Conservation (phyloP, 1,139 yeast genomes). For the Geotrichum macrosporum region DNA sequence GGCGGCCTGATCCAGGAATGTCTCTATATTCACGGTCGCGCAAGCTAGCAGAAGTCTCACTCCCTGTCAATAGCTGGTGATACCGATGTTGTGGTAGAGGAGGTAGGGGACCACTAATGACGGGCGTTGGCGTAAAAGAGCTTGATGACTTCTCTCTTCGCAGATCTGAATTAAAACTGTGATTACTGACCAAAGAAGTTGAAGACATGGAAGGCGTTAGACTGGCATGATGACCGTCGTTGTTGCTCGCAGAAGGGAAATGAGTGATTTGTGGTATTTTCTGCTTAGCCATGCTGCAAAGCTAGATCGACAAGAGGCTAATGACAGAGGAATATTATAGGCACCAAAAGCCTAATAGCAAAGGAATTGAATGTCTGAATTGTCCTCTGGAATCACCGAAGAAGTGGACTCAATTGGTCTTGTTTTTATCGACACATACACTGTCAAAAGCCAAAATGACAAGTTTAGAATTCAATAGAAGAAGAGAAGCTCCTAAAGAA, state of each 20-base stretch:
- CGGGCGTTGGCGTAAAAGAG: slow-evolving; percentile 16
- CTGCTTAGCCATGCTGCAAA: neutral
- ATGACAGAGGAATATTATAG: no score
- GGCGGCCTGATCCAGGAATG: slow-evolving; percentile 5
- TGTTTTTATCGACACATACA: no score
- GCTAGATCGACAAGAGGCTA: neutral
- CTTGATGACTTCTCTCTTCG: slow-evolving; percentile 14
- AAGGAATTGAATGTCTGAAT: neutral
- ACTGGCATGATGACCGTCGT: neutral
- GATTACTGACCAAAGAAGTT: neutral
- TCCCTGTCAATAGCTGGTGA: neutral
- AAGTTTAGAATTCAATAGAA: no score
- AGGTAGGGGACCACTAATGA: slow-evolving; percentile 18
- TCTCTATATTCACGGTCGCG: slow-evolving; percentile 5
- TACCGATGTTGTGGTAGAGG: slow-evolving; percentile 15
- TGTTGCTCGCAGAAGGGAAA: neutral
- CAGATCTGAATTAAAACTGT: slow-evolving; percentile 8
- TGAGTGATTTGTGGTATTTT: neutral
- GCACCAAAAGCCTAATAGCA: neutral
- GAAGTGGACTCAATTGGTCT: no score
- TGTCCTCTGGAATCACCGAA: neutral
- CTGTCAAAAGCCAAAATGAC: no score
- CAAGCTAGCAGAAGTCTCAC: slow-evolving; percentile 10
- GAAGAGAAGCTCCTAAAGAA: no score
- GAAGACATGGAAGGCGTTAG: slow-evolving; percentile 1